phyloP scores from a whole-genome alignment of 2,329 filamentous ascomycete genomes.

The Alternaria ventricosa region DNA sequence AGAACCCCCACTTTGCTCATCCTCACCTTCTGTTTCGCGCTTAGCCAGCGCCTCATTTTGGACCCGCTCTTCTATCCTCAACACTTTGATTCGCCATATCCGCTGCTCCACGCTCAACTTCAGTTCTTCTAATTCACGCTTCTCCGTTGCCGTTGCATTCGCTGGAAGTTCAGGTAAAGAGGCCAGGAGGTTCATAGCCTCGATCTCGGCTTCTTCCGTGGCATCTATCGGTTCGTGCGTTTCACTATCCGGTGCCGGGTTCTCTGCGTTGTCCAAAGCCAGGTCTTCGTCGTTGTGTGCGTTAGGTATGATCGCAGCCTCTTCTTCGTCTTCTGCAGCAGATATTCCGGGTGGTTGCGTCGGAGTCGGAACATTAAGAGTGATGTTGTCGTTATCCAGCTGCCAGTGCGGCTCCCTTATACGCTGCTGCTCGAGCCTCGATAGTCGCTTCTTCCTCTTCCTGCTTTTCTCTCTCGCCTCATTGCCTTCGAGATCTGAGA shows the following conservation, averaged over 20 bases:
- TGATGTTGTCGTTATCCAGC: neutral
- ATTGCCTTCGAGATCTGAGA: conserved; percentile 6
- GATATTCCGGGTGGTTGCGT: neutral
- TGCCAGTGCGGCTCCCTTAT: conserved; percentile 11
- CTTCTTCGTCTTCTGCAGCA: neutral
- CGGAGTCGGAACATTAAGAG: neutral
- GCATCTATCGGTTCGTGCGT: neutral
- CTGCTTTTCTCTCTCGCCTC: neutral
- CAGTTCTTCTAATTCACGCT: conserved; percentile 3
- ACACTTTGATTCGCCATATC: conserved; percentile 7
- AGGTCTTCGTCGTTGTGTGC: neutral
- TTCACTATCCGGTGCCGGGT: neutral
- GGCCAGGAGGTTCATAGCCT: neutral
- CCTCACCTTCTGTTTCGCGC: neutral
- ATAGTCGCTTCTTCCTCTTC: conserved; percentile 2
- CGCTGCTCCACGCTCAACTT: conserved; percentile 9
- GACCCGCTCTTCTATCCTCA: conserved; percentile 2
- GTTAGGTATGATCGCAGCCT: neutral
- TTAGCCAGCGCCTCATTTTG: neutral
- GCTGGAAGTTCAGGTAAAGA: neutral
- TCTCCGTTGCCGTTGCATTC: conserved; percentile 7
- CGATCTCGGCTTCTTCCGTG: neutral
- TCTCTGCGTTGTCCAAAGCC: neutral
- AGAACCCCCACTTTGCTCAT: neutral
- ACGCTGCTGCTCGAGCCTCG: neutral